These are phyloP conservation scores for Chalciporus sp. DNA, from an alignment of 1,284 basidiomycete species.

Conservation along the genomic window DNA sequence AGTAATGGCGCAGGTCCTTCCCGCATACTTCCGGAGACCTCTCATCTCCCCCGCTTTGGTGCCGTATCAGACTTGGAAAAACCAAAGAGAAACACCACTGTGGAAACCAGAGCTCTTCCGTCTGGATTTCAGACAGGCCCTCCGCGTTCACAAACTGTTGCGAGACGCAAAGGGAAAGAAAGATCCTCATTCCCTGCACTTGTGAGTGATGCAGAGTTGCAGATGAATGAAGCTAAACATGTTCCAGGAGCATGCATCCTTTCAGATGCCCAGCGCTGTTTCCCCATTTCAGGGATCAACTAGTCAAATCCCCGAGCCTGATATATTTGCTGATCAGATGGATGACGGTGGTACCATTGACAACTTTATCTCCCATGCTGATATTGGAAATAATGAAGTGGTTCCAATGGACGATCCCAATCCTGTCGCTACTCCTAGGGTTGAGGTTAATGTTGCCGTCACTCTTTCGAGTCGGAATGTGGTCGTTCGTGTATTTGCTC, in stretches of 20 bases:
- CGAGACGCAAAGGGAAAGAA: slow-evolving; percentile 25
- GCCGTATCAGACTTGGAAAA: slow-evolving; percentile 25
- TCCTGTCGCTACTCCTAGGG: slow-evolving; percentile 8
- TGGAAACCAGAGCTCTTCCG: slow-evolving; percentile 20
- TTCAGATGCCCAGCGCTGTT: slow-evolving; percentile 8
- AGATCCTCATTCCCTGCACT: slow-evolving; percentile 2
- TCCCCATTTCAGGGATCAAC: slow-evolving; percentile 1
- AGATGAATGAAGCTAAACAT: background rate
- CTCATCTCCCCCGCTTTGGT: slow-evolving; percentile 39
- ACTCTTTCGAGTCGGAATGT: slow-evolving; percentile 50
- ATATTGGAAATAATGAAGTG: slow-evolving; percentile 21
- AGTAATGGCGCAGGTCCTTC: slow-evolving; percentile 31
- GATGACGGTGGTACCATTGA: slow-evolving; percentile 13
- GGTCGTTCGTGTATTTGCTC: slow-evolving; percentile 46
- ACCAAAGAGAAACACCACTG: slow-evolving; percentile 11
- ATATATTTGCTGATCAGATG: slow-evolving; percentile 16
- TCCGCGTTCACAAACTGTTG: slow-evolving; percentile 22
- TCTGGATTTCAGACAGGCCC: slow-evolving; percentile 23
- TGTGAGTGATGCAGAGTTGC: slow-evolving; percentile 8
- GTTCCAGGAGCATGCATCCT: slow-evolving; percentile 7
- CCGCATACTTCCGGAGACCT: slow-evolving; percentile 38
- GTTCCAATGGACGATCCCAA: slow-evolving; percentile 24
- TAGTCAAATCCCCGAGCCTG: slow-evolving; percentile 9
- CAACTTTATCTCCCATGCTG: slow-evolving; percentile 17
- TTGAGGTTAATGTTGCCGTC: slow-evolving; percentile 36